Base-by-base conservation (phyloP, 192 early-diverging fungal species). In the Backusella psychrophila region DNA sequence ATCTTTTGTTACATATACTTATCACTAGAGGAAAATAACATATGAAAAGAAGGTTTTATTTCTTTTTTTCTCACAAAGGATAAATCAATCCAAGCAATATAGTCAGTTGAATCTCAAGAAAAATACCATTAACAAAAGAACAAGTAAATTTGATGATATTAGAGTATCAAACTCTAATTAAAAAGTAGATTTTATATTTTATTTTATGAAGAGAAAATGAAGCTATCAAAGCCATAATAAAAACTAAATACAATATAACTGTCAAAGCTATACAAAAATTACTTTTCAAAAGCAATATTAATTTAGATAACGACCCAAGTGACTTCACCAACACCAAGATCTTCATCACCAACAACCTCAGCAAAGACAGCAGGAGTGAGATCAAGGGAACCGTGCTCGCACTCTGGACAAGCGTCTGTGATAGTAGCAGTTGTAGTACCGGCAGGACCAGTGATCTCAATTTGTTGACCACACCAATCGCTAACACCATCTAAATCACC, bases 351-450 rank as follows among this genome's bases (percentile, higher is more conserved):
- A 31, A 46, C 70, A 21, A 86, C 69, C 59, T 83, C 6, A 42
- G 79, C 11, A 69, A 86, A 86, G 70, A 82, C 80, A 21, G 80
- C 78, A 46, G 81, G 80, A 67, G 80, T 79, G 3, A 86, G 77
- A 71, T 86, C 85, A 76, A 86, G 74, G 39, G 74, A 71, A 4
- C 77, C 78, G 3, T 33, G 17, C 0, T 6, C 1, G 29, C 85
- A 86, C 71, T 66, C 82, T 31, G 85, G 85, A 78, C 85, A 86
- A 11, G 85, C 83, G 46, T 86, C 85, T 21, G 76, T 82, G 29
- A 83, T 81, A 17, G 74, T 71, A 33, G 85, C 85, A 21, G 52
- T 69, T 52, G 80, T 80, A 29, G 78, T 72, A 70, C 81, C 81
- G 31, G 78, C 78, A 17, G 72, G 73, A 36, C 66, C 59, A n/a